phyloP scores from a whole-genome alignment of 2,329 filamentous ascomycete genomes.

The Dryadomyces quercivorus region DNA sequence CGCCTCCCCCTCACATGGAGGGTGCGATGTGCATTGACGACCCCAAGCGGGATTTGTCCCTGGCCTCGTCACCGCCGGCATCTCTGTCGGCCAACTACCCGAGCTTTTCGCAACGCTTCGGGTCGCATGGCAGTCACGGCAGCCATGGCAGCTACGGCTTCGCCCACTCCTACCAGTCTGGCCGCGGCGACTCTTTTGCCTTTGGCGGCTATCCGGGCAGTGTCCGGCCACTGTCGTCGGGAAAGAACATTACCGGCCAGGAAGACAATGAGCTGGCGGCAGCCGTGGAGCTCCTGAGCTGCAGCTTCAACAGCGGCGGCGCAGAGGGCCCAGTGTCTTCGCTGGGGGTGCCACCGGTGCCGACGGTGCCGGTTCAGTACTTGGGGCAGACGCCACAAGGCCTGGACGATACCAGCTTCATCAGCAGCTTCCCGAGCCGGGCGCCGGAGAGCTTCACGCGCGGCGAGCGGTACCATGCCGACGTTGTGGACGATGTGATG shows the following conservation, averaged over 20 bases:
- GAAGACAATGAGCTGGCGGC: conserved; percentile 83
- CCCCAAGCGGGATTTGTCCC: conserved; percentile 21
- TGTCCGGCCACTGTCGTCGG: conserved; percentile 50
- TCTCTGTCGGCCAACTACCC: conserved; percentile 42
- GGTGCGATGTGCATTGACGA: conserved; percentile 39
- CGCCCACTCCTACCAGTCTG: conserved; percentile 74
- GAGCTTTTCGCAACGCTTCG: conserved; percentile 25
- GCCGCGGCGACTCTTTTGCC: conserved; percentile 19
- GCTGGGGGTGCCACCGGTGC: conserved; percentile 73
- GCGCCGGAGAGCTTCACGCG: conserved; percentile 55
- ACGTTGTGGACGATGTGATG: conserved; percentile 41
- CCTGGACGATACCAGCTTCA: conserved; percentile 48
- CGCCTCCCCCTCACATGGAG: conserved; percentile 66
- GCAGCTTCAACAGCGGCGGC: conserved; percentile 70
- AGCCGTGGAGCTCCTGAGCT: conserved; percentile 79
- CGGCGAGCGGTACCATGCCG: conserved; percentile 28
- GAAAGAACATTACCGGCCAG: conserved; percentile 60
- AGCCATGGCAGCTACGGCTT: conserved; percentile 24
- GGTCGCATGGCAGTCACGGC: not conserved
- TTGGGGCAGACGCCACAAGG: conserved; percentile 38
- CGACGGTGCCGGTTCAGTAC: conserved; percentile 72
- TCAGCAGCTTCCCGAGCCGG: conserved; percentile 48
- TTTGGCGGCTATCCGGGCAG: not conserved
- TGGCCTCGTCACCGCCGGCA: conserved; percentile 23
- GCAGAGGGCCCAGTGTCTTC: conserved; percentile 32